A percentile compares a stretch with the other conserved stretches of the same genome.
These are phyloP conservation scores for Miscanthus lutarioriparius DNA, from an alignment of 176 grass and related monocot species.

Conservation along the genomic window DNA sequence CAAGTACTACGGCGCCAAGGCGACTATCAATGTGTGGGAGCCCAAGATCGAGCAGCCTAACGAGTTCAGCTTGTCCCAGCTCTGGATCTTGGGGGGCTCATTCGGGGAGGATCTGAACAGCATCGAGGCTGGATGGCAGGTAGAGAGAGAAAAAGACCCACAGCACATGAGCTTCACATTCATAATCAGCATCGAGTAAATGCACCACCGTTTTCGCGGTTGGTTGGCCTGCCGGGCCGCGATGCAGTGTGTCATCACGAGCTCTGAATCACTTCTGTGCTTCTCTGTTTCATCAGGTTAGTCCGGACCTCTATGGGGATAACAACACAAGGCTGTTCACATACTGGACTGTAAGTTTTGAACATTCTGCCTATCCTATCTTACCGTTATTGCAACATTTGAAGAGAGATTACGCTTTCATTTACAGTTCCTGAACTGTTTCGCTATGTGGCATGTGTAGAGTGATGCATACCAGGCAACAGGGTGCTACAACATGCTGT, in stretches of 20 bases:
- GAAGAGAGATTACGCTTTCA: neutral
- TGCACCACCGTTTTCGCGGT: conserved; percentile 38
- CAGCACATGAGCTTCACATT: conserved; percentile 11
- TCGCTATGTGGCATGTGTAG: conserved; percentile 31
- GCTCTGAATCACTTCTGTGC: conserved; percentile 43
- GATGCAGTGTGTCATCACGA: conserved; percentile 27
- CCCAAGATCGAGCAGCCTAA: conserved; percentile 77
- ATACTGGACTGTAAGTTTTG: conserved; percentile 86
- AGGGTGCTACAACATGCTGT: conserved; percentile 95
- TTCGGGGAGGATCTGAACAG: conserved; percentile 88
- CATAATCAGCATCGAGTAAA: conserved; percentile 38
- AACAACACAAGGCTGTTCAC: conserved; percentile 94
- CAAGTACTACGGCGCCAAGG: conserved; percentile 90
- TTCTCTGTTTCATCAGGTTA: conserved; percentile 59
- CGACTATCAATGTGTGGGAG: conserved; percentile 92
- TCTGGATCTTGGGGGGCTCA: conserved; percentile 86
- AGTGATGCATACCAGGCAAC: conserved; percentile 88
- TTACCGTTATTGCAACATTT: neutral
- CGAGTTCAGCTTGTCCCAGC: conserved; percentile 91
- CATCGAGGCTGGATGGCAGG: conserved; percentile 98
- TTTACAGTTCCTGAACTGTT: conserved; percentile 10
- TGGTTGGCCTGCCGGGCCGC: neutral
- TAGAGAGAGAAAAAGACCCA: conserved; percentile 34
- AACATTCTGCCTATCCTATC: neutral
- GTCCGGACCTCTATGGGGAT: conserved; percentile 87